These are phyloP conservation scores for Trichoderma polysporum DNA, from an alignment of 2,329 filamentous ascomycete species.

Conservation along the genomic window DNA sequence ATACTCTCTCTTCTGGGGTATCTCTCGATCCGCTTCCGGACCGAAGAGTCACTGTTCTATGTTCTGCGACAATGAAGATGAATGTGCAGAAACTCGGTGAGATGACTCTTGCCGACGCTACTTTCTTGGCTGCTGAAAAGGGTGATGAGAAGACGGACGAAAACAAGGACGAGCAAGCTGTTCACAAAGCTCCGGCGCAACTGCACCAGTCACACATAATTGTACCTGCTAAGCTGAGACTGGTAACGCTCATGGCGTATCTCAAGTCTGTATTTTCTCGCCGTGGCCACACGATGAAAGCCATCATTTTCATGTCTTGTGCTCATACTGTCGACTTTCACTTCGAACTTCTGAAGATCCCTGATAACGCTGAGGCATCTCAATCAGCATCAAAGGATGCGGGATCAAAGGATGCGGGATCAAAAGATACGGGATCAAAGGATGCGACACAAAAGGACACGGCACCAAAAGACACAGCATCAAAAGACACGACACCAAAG, in stretches of 20 bases:
- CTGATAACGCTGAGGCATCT: conserved; percentile 32
- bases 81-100: conserved; percentile 91
- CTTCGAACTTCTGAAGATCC: conserved; percentile 71
- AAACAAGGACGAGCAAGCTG: conserved; percentile 46
- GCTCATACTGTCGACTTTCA: conserved; percentile 97
- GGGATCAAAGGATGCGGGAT: background rate
- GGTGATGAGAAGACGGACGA: conserved; percentile 48
- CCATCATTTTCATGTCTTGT: conserved; percentile 94
- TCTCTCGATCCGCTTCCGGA: conserved; percentile 66
- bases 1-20: conserved; percentile 58
- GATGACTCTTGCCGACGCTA: conserved; percentile 90
- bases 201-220: conserved; percentile 90
- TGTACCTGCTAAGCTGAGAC: conserved; percentile 81
- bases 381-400: conserved; percentile 34
- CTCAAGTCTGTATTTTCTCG: conserved; percentile 85
- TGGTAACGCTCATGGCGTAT: conserved; percentile 82
- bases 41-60: conserved; percentile 81
- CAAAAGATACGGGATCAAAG: background rate
- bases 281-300: conserved; percentile 91
- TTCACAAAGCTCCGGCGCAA: conserved; percentile 83
- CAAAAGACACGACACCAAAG: background rate
- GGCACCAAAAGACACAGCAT: background rate
- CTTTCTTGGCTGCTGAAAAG: conserved; percentile 74
- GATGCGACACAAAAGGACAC: background rate
- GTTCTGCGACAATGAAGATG: conserved; percentile 97